These are phyloP conservation scores for Psilocybe mexicana DNA, from an alignment of 1,284 basidiomycete species.

Conservation along the genomic window DNA sequence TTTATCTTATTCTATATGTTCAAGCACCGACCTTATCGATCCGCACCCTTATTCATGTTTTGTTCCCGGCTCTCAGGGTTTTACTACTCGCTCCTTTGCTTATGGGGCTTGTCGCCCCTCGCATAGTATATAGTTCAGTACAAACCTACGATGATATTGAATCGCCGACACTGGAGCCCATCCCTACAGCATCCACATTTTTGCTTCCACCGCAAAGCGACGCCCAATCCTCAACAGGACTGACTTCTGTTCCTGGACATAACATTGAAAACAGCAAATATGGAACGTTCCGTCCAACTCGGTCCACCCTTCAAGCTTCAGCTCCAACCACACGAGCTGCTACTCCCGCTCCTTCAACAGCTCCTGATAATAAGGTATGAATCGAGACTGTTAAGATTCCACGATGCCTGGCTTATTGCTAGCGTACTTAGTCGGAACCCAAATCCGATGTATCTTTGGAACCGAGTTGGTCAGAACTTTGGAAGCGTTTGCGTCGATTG, in stretches of 20 bases:
- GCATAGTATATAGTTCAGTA: slow-evolving; percentile 57
- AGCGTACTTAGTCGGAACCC: slow-evolving; percentile 32
- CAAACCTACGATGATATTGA: slow-evolving; percentile 44
- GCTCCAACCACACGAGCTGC: slow-evolving; percentile 58
- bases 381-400: neutral
- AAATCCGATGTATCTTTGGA: slow-evolving; percentile 60
- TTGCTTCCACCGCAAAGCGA: slow-evolving; percentile 49
- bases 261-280: slow-evolving; percentile 60
- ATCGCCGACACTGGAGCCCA: slow-evolving; percentile 29
- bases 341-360: slow-evolving; percentile 59
- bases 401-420: slow-evolving; percentile 3
- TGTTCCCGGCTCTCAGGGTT: slow-evolving; percentile 64
- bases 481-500: slow-evolving; percentile 59
- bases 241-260: slow-evolving; percentile 43
- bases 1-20: slow-evolving; percentile 33
- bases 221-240: slow-evolving; percentile 44
- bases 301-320: slow-evolving; percentile 51
- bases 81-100: slow-evolving; percentile 62
- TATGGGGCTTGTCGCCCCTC: slow-evolving; percentile 57
- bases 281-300: slow-evolving; percentile 65
- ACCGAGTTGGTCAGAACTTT: slow-evolving; percentile 67
- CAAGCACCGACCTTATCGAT: slow-evolving; percentile 37
- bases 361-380: slow-evolving; percentile 41
- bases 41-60: slow-evolving; percentile 52
- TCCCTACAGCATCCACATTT: slow-evolving; percentile 46